These are phyloP conservation scores for Eimeria acervulina DNA, from an alignment of 169 alveolate genomes.

Conservation along the genomic window DNA sequence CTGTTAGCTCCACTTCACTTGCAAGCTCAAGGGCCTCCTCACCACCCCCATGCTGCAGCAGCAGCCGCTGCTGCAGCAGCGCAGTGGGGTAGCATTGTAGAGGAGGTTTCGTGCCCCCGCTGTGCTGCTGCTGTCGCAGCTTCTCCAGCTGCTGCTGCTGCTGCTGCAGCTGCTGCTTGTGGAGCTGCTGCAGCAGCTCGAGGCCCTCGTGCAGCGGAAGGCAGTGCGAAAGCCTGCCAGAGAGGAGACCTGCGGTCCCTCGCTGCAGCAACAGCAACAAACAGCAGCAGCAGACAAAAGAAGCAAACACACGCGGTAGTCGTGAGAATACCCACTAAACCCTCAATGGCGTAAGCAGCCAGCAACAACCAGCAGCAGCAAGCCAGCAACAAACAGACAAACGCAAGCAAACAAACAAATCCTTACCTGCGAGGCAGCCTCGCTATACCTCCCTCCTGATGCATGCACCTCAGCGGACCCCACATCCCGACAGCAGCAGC, in stretches of 20 bases:
- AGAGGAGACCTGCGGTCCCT: constrained; percentile 18
- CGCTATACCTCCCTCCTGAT: neutral
- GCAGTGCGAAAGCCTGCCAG: constrained; percentile 55
- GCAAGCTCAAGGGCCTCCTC: constrained; percentile 73
- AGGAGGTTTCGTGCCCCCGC: neutral
- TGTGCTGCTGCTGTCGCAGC: neutral
- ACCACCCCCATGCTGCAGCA: constrained; percentile 75
- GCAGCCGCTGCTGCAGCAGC: constrained; percentile 65
- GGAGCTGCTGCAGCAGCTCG: constrained; percentile 58
- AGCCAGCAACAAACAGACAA: no score
- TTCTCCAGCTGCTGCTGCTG: constrained; percentile 25
- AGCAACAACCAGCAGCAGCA: constrained; percentile 17
- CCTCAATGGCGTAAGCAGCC: neutral
- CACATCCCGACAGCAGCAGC: neutral
- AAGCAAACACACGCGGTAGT: neutral
- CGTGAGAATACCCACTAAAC: neutral
- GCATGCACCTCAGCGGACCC: constrained; percentile 16
- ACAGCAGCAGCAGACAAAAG: neutral
- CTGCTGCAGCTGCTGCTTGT: constrained; percentile 48
- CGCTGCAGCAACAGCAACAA: constrained; percentile 49
- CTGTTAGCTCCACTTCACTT: constrained; percentile 58
- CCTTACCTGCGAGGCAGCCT: neutral
- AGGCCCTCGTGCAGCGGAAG: constrained; percentile 57
- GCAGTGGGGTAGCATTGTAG: constrained; percentile 28
- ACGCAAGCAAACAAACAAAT: no score